Evolutionary conservation across 257 asterid species (phyloP).

Genomic region (Petunia axillaris): DNA sequence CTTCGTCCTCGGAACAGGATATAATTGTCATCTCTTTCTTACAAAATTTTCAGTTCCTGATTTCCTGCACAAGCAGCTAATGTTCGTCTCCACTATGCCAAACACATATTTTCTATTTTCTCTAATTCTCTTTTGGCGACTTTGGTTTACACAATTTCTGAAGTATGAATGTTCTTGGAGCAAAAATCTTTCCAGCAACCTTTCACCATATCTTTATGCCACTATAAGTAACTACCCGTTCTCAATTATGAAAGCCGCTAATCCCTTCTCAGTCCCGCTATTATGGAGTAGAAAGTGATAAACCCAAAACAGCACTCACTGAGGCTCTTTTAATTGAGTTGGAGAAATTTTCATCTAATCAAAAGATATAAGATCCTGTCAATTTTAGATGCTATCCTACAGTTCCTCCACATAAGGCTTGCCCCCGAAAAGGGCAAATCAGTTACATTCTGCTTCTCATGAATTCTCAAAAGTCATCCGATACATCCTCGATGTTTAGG

Average conservation of each 20-base stretch:
- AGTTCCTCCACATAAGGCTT: conserved; percentile 12
- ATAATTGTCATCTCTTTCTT: too few relatives aligned
- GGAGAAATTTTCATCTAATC: background rate
- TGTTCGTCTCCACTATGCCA: too few relatives aligned
- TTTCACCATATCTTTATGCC: background rate
- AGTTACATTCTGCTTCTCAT: background rate
- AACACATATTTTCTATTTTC: too few relatives aligned
- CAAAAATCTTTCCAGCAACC: background rate
- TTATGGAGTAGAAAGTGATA: background rate
- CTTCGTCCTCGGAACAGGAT: too few relatives aligned
- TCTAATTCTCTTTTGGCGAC: background rate
- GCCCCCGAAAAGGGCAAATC: background rate
- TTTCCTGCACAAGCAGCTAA: too few relatives aligned
- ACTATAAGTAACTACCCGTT: background rate
- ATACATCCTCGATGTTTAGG: background rate
- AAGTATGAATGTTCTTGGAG: background rate
- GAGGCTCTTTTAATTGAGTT: background rate
- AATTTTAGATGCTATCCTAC: conserved; percentile 1
- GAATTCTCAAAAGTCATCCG: conserved; percentile 8
- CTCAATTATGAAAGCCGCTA: background rate
- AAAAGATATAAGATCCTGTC: conserved; percentile 1
- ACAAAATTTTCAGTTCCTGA: too few relatives aligned
- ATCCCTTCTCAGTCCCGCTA: background rate
- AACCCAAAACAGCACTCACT: background rate
- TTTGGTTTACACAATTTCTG: background rate